Conservation (phyloP, 768 basidiomycete species). For the Candolleomyces eurysporus region DNA sequence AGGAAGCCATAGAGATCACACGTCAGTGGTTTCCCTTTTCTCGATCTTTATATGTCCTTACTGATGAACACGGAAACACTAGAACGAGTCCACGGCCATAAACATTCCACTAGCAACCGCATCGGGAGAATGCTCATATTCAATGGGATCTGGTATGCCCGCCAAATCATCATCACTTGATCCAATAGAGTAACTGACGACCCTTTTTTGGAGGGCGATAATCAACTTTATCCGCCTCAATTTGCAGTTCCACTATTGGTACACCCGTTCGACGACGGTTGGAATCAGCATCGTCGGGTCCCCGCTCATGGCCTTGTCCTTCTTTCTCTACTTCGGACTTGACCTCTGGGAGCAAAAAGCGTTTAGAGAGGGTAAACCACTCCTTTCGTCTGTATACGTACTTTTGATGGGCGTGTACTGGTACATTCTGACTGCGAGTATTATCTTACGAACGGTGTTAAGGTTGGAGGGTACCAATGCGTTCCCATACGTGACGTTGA, state of each 20-base stretch:
- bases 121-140: background rate
- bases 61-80: background rate
- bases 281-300: conserved; percentile 28
- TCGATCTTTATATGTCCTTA: background rate
- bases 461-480: conserved; percentile 22
- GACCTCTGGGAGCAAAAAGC: background rate
- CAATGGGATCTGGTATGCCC: background rate
- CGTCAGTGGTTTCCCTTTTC: background rate
- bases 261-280: conserved; percentile 27
- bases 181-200: background rate
- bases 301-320: conserved; percentile 16
- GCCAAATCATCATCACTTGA: background rate
- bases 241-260: conserved; percentile 31
- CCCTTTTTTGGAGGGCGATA: conserved; percentile 6
- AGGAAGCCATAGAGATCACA: background rate
- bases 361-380: conserved; percentile 1
- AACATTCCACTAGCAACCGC: background rate
- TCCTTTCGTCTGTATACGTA: background rate
- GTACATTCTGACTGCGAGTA: conserved; percentile 12
- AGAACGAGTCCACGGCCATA: background rate
- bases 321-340: background rate
- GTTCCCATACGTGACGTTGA: conserved; percentile 16
- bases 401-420: background rate
- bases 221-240: conserved; percentile 8
- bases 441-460: conserved; percentile 27